Base-by-base conservation (phyloP, 768 basidiomycete genomes). In the Podaxis pistillaris region DNA sequence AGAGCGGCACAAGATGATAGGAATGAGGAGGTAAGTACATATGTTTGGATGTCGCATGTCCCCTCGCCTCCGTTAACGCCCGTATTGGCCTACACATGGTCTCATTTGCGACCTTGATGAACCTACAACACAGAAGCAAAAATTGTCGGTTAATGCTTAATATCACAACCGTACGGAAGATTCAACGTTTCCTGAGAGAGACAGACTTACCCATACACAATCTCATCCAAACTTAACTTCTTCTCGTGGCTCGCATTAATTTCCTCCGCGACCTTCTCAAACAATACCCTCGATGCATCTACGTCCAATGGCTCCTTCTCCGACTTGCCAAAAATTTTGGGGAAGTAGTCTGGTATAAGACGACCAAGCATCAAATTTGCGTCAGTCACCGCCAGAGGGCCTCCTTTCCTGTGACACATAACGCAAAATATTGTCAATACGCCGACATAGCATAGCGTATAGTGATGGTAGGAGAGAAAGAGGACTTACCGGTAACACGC, bases 91-190 rank as follows among this genome's bases (percentile, higher is more conserved):
- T 79, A 66, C 89, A 91, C 95, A 98, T 98, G 0, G 93, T 95
- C 78, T 98, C 96, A 68, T 97, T 97, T 8, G 95, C 95, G 9
- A 96, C 94, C 70, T 95, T 93, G 76, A 98, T 90, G 74, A 95
- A 97, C 4, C 94, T 93, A 54, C 4, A n/a, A 33, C 8, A 9
- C 1, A 33, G 33, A 2, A 33, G 33, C 1, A 1, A 33, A 33
- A 33, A 33, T 9, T 9, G 8, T 33, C 33, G 9, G 33, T 33
- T 33, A 4, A 26, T 63, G 58, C 44, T 19, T 53, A 17, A 26
- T 1, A 24, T n/a, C 26, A 19, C 26, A 38, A 30, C 36, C 9
- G 62, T 6, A 24, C 4, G 19, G 52, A 52, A 24, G n/a, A 22
- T 41, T 17, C 40, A 41, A 15, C 40, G 17, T 15, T 15, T 46